A percentile compares a stretch with the other conserved stretches of the same genome.
phyloP scores from a whole-genome alignment of 225 moss, liverwort and hornwort genomes.

The Antitrichia curtipendula region DNA sequence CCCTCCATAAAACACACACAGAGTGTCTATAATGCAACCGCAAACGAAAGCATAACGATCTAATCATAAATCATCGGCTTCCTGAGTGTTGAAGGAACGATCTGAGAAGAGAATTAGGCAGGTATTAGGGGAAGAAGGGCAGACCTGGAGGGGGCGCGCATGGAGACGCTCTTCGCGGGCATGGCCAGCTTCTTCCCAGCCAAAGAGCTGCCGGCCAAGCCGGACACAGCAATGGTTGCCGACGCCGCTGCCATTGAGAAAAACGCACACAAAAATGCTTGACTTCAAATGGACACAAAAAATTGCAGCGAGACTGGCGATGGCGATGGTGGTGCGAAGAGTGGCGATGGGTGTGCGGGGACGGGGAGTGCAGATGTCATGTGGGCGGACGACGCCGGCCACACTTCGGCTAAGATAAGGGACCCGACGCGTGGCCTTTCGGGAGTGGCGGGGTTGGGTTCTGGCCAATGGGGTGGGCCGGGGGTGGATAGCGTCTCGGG shows the following conservation, averaged over 20 bases:
- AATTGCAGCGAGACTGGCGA: background rate
- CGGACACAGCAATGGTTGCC: slow-evolving; percentile 24
- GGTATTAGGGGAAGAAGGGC: background rate
- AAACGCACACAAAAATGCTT: background rate
- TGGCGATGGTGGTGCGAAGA: background rate
- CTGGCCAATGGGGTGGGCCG: background rate
- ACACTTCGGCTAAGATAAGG: slow-evolving; percentile 15
- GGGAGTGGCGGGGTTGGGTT: background rate
- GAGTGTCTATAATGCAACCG: background rate
- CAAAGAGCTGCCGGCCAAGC: slow-evolving; percentile 57
- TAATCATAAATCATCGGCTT: background rate
- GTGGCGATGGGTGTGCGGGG: background rate
- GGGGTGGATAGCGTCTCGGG: background rate
- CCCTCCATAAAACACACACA: background rate
- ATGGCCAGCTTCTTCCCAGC: slow-evolving; percentile 60
- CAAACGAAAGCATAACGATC: background rate
- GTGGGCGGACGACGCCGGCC: background rate
- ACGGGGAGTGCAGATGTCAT: background rate
- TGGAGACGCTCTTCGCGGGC: slow-evolving; percentile 39
- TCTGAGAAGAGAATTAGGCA: background rate
- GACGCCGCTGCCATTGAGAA: slow-evolving; percentile 13
- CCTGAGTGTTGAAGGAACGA: background rate
- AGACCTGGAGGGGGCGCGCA: slow-evolving; percentile 44
- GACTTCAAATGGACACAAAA: background rate
- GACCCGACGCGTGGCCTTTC: background rate